Percentiles rank a stretch among this genome's conserved stretches.
Conservation (phyloP, 352 stramenopile species). For the Thalassiosira mediterranea region DNA sequence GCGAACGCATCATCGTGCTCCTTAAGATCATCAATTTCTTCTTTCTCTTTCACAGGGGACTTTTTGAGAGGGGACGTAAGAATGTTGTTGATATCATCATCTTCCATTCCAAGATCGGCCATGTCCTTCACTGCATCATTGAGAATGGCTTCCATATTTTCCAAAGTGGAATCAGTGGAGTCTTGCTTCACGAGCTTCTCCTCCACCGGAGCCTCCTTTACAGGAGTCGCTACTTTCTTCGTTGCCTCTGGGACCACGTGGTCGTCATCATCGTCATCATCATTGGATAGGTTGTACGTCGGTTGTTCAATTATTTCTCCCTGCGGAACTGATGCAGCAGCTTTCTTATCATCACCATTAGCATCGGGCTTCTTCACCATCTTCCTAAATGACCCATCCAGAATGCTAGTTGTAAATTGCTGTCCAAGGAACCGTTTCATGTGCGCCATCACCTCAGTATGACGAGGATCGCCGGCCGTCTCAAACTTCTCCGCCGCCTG, state of each 20-base stretch:
- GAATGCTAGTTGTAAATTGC: conserved; percentile 69
- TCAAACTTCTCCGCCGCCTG: conserved; percentile 83
- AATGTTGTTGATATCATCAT: conserved; percentile 50
- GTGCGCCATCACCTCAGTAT: conserved; percentile 79
- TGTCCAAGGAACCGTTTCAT: conserved; percentile 82
- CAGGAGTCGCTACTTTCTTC: too few species aligned
- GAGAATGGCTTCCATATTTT: conserved; percentile 67
- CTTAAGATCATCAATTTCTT: conserved; percentile 33
- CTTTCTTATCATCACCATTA: too few species aligned
- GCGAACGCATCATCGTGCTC: conserved; percentile 57
- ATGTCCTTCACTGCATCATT: conserved; percentile 71
- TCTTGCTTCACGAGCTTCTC: background rate
- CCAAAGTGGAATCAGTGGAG: conserved; percentile 43
- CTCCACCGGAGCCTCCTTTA: background rate
- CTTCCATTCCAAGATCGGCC: conserved; percentile 54
- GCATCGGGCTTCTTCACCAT: too few species aligned
- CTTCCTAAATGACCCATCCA: conserved; percentile 73
- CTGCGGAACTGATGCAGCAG: conserved; percentile 27
- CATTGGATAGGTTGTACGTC: conserved; percentile 19
- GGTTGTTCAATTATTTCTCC: conserved; percentile 44
- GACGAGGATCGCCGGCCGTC: conserved; percentile 72
- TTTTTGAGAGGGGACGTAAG: conserved; percentile 23
- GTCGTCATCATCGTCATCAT: conserved; percentile 51
- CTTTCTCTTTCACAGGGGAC: conserved; percentile 7
- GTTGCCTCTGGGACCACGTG: too few species aligned